Evolutionary conservation across 139 green algal species (phyloP).

Genomic region (Desmodesmus armatus): DNA sequence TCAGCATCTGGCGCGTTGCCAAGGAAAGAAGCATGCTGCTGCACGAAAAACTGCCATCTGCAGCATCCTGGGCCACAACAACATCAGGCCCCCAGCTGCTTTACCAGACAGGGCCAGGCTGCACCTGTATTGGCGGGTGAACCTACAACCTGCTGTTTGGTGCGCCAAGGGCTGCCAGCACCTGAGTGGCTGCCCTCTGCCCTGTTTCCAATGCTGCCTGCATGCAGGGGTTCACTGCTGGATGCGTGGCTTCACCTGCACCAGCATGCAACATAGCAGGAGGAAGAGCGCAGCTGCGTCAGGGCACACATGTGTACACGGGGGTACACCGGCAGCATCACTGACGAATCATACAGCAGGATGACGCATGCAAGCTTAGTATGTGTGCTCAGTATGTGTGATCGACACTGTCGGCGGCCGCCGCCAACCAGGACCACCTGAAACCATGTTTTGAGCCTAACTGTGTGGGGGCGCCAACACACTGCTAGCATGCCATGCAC

Average conservation of each 20-base stretch:
- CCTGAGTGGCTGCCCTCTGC: conserved; percentile 68
- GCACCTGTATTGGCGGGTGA: background rate
- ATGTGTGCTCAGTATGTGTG: background rate
- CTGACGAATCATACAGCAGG: background rate
- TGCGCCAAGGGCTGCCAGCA: conserved; percentile 18
- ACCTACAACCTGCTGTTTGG: conserved; percentile 57
- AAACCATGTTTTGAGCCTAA: background rate
- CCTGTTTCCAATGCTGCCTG: conserved; percentile 84
- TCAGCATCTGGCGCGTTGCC: background rate
- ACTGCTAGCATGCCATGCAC: background rate
- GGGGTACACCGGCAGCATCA: background rate
- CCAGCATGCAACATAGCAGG: background rate
- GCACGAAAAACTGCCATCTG: background rate
- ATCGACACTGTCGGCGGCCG: background rate
- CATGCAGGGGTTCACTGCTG: conserved; percentile 86
- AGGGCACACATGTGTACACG: background rate
- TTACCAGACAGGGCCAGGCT: background rate
- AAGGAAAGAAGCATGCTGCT: background rate
- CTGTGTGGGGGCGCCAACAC: background rate
- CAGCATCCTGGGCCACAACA: background rate
- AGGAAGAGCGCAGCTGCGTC: background rate
- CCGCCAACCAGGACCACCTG: background rate
- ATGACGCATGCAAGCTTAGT: background rate
- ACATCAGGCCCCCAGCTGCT: background rate
- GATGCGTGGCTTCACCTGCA: conserved; percentile 81